Evolutionary conservation across 148 eudicot genomes (phyloP), one percentile per base, ranked within the genome.

Genomic region (Fagopyrum tataricum): DNA sequence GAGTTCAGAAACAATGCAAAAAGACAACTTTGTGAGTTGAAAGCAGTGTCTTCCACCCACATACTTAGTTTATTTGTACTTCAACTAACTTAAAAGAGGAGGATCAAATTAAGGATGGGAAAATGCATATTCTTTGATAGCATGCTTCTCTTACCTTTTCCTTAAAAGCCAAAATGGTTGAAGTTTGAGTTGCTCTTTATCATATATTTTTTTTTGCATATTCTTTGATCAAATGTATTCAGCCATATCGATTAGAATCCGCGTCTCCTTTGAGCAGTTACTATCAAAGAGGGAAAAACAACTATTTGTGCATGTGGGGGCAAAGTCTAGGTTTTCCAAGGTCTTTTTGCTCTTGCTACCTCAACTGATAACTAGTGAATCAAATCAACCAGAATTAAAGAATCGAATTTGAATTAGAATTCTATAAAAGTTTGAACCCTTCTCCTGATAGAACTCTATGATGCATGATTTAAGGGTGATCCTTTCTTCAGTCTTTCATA

Each of bases 21-120:
- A 31, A 41, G 67, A 31, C 17, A 26, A 11, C 9, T 31, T 46
- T 46, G 49, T 8, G 49, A 46, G 49, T 46, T 61, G 67, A 61
- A 41, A 61, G n/a, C 67, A 26, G 41, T 61, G 18, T 24, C 42
- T 12, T 61, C 40, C 67, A 61, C 67, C 67, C 42, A 61, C 67
- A 41, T 61, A 26, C 67, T 61, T 61, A 24, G 67, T 24, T 61
- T 61, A 31, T 61, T 61, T 61, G 67, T 26, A 31, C 41, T 4
- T 26, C 42, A 61, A 61, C 42, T 61, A 31, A 31, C 37, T 31
- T 31, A 41, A 61, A 61, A 31, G 31, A 61, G 67, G 67, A 61
- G 41, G 41, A 61, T 24, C 67, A 61, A 24, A 61, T 31, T 61
- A 31, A 61, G 42, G 67, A 61, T 26, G 15, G 4, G 41, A 12